Evolutionary conservation across 495 filamentous ascomycete species (phyloP), one percentile per base, ranked within the genome.

Genomic region (Staphylotrichum longicolle): DNA sequence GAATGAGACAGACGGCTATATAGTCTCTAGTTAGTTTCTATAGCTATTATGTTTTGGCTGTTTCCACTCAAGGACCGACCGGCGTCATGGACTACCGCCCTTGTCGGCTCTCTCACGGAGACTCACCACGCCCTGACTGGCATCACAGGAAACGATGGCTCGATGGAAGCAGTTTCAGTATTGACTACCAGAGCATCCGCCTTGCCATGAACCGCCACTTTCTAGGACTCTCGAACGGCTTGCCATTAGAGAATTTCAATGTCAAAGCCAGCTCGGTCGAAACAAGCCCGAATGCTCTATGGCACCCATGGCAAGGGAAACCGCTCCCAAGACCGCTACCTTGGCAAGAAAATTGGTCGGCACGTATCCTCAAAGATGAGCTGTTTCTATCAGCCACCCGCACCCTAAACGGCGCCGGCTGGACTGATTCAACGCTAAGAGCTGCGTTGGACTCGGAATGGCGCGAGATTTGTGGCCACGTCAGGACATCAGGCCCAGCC

Each of bases 171-270:
- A 40, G 35, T 39, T 41, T 56, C 14, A 40, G 10, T 3, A 45
- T 60, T 20, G 11, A 12, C 50, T 65, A 65, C 48, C 33, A 50
- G 12, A 27, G 32, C 50, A 59, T 47, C 39, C 58, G 65, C 37
- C 55, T 68, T 15, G 54, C 54, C 44, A 68, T 65, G 62, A 63
- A 68, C 46, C 62, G 62, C 34, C 58, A 68, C 46, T 48, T 68
- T 46, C 49, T 56, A 32, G 65, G 65, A 11, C 45, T 55, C 14
- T 58, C 57, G 10, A 60, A 59, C 32, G 62, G 65, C 9, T 44
- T 68, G 44, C 55, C 58, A 12, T 48, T 68, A 14, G 54, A 53
- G 8, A 60, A 20, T 15, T 62, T 57, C 50, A 27, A 51, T 32
- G 12, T 52, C 49, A 14, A 53, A 39, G 50, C 33, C 10, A 47